Percentiles rank a stretch among this genome's conserved stretches.
These are phyloP conservation scores for Andrographis paniculata DNA, from an alignment of 305 asterid genomes.

Conservation along the genomic window DNA sequence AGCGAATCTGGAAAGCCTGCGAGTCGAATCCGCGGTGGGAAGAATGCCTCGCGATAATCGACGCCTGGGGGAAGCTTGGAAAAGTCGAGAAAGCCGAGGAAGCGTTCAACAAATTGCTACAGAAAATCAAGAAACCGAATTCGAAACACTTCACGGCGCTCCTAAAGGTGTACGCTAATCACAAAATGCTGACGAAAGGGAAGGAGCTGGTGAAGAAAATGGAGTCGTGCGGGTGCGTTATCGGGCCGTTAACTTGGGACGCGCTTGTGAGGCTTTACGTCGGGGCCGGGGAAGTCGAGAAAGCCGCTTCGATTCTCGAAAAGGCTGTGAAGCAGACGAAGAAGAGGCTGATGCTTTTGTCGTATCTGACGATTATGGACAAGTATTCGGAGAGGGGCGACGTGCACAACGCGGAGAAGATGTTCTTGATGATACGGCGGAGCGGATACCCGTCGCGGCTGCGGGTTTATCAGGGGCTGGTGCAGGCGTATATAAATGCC, in stretches of 20 bases:
- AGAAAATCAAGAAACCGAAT: constrained; percentile 30
- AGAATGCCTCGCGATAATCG: constrained; percentile 50
- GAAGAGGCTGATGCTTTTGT: constrained; percentile 35
- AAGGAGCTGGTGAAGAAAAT: constrained; percentile 70
- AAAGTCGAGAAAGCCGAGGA: constrained; percentile 67
- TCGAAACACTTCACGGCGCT: constrained; percentile 31
- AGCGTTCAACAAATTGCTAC: constrained; percentile 37
- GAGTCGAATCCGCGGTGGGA: constrained; percentile 36
- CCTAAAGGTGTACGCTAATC: constrained; percentile 51
- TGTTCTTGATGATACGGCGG: constrained; percentile 41
- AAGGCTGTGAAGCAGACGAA: constrained; percentile 38
- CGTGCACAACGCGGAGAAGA: constrained; percentile 57
- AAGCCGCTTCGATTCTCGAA: constrained; percentile 45
- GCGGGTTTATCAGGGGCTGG: constrained; percentile 35
- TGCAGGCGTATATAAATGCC: constrained; percentile 43
- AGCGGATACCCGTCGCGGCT: constrained; percentile 37
- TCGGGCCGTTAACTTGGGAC: constrained; percentile 61
- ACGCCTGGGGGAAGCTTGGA: constrained; percentile 67
- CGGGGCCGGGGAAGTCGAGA: constrained; percentile 67
- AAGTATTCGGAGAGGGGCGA: constrained; percentile 58
- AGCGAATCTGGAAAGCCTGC: constrained; percentile 58
- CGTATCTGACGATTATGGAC: constrained; percentile 28
- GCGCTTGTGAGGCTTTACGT: constrained; percentile 63
- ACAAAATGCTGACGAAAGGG: constrained; percentile 57
- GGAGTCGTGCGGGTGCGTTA: constrained; percentile 40